Evolutionary conservation across 495 filamentous ascomycete genomes (phyloP).

Genomic region (Neurospora hispaniola): DNA sequence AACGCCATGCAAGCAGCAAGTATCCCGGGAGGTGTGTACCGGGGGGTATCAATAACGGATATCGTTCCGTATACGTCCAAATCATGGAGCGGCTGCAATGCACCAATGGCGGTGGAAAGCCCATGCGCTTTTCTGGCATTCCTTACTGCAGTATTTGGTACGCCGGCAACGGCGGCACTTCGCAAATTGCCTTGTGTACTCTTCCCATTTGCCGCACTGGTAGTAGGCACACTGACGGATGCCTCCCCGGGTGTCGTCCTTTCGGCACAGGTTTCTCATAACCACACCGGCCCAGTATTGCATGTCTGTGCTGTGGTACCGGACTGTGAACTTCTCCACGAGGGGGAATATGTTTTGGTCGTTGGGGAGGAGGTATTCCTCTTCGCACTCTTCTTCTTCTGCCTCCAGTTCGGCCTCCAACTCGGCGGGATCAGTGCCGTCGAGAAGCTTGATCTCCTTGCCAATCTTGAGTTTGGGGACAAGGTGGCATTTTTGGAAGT

Average conservation of each 20-base stretch:
- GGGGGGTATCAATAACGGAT: conserved; percentile 27
- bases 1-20: conserved; percentile 21
- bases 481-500: conserved; percentile 90
- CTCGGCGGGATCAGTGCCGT: conserved; percentile 46
- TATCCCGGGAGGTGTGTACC: conserved; percentile 22
- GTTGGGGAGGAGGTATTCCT: conserved; percentile 86
- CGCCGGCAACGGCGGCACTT: conserved; percentile 94
- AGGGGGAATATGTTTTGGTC: conserved; percentile 97
- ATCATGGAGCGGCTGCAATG: conserved; percentile 54
- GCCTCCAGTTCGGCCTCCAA: conserved; percentile 30
- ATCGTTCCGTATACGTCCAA: conserved; percentile 7
- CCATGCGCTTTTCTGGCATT: conserved; percentile 98
- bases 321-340: conserved; percentile 95
- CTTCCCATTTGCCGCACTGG: conserved; percentile 96
- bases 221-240: conserved; percentile 97
- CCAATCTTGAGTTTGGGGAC: conserved; percentile 88
- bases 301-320: conserved; percentile 92
- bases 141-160: conserved; percentile 99
- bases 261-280: conserved; percentile 96
- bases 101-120: conserved; percentile 98
- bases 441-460: conserved; percentile 67
- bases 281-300: conserved; percentile 99
- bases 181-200: conserved; percentile 90
- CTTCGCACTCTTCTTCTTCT: conserved; percentile 53
- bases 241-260: conserved; percentile 86